Evolutionary conservation across 768 basidiomycete genomes (phyloP), one percentile per base, ranked within the genome.

Genomic region (Inosperma sp.): DNA sequence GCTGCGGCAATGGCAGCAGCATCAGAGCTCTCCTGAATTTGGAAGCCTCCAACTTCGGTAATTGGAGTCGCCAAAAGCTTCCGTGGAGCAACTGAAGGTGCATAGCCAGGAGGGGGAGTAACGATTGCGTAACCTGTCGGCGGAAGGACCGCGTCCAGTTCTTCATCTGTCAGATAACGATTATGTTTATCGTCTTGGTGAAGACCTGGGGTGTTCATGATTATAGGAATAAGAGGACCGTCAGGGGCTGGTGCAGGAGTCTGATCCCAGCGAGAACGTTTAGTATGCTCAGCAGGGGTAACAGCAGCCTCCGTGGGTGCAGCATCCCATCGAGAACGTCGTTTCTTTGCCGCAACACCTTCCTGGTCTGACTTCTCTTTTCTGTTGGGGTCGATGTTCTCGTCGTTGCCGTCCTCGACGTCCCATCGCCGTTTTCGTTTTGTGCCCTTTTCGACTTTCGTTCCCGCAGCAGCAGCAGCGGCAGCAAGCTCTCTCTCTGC

Each of bases 191-290:
- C 93, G 59, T 93, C 91, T 55, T 93, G 88, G 80, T 86, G 82
- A 72, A 88, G 77, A 56, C 88, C 79, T 2, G 88, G 89, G 1
- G 86, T 84, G 57, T 90, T 90, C 88, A 91, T 91, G 64, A 91
- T 89, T 42, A 91, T 91, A 34, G 81, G 84, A 1, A 79, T 76
- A 78, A 87, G 86, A 2, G 86, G 85, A 1, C 68, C 75, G 43
- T 90, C 87, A 12, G 79, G 68, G 4, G 82, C 73, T 23, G 66
- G 58, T 44, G 79, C 77, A 5, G 96, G 93, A 14, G 92, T 89
- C 69, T 96, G 93, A 67, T 99, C 96, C 96, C 95, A 99, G 44
- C 94, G 82, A 23, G 94, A 97, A 43, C 86, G 85, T 65, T 93
- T 94, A 23, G 89, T 88, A 14, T 86, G 82, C 57, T 90, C 84